Conservation (phyloP, 1,284 basidiomycete species). For the Wolfiporia cocos region DNA sequence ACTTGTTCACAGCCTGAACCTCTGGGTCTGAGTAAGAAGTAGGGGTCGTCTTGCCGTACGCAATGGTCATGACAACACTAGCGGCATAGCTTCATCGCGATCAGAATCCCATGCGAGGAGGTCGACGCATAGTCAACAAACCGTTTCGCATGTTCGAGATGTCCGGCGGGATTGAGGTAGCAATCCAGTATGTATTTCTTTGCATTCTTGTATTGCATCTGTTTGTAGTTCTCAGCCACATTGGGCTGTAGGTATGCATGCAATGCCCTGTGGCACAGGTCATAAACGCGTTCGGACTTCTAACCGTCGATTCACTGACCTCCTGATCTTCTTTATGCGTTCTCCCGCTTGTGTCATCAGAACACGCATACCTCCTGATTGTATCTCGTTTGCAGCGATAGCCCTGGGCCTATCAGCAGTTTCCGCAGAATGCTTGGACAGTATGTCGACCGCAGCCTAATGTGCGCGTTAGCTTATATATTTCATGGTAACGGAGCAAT, state of each 20-base stretch:
- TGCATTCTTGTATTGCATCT: slow-evolving; percentile 6
- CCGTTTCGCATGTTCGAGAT: slow-evolving; percentile 7
- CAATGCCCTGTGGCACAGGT: not conserved
- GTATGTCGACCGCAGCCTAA: slow-evolving; percentile 17
- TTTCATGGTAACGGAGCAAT: not conserved
- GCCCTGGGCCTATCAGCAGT: slow-evolving; percentile 15
- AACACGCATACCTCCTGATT: slow-evolving; percentile 13
- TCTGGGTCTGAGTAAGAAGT: slow-evolving; percentile 51
- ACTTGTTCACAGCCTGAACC: slow-evolving; percentile 44
- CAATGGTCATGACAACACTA: slow-evolving; percentile 56
- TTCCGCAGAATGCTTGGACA: slow-evolving; percentile 15
- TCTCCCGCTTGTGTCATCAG: slow-evolving; percentile 12
- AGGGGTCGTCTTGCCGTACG: slow-evolving; percentile 52
- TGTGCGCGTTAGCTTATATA: not conserved
- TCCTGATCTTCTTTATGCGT: slow-evolving; percentile 13
- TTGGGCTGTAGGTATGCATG: slow-evolving; percentile 6
- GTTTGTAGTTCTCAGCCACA: slow-evolving; percentile 3
- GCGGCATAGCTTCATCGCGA: slow-evolving; percentile 45
- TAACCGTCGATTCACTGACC: slow-evolving; percentile 5
- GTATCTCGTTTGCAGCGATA: slow-evolving; percentile 14
- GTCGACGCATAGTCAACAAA: too few species aligned
- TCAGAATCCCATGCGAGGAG: not conserved
- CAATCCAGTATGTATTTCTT: slow-evolving; percentile 6
- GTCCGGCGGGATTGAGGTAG: slow-evolving; percentile 2
- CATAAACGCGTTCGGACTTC: not conserved